phyloP scores from a whole-genome alignment of 768 basidiomycete species.

The Agaricus blazei region DNA sequence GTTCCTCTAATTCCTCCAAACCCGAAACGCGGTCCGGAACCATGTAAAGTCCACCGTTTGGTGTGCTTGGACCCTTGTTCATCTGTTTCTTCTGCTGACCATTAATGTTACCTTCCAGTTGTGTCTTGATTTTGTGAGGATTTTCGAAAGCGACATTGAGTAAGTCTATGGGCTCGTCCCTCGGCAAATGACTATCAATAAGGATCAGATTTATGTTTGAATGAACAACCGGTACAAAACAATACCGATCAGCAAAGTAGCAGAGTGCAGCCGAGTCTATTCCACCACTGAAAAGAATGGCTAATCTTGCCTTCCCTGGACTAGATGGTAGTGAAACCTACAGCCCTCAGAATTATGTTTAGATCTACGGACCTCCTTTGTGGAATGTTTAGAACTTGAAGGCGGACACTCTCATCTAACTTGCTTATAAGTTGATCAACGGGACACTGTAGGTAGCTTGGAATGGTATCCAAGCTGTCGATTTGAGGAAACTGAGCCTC shows the following conservation, averaged over 20 bases:
- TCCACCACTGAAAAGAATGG: conserved; percentile 92
- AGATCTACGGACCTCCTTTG: conserved; percentile 26
- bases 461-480: conserved; percentile 35
- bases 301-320: conserved; percentile 48
- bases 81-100: conserved; percentile 19
- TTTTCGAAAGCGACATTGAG: conserved; percentile 96
- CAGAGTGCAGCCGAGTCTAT: conserved; percentile 89
- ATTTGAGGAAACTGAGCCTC: conserved; percentile 32
- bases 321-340: conserved; percentile 1
- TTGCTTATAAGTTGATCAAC: conserved; percentile 49
- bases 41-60: conserved; percentile 40
- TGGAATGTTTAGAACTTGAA: conserved; percentile 69
- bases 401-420: conserved; percentile 62
- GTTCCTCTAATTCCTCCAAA: conserved; percentile 69
- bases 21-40: conserved; percentile 92
- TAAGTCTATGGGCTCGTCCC: conserved; percentile 82
- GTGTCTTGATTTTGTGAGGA: conserved; percentile 65
- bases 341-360: neutral
- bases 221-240: conserved; percentile 3
- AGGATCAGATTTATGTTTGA: neutral
- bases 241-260: conserved; percentile 71
- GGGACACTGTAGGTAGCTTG: conserved; percentile 33
- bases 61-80: conserved; percentile 12
- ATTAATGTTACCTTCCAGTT: conserved; percentile 40
- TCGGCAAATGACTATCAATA: conserved; percentile 58